Base-by-base conservation (phyloP, 1,139 yeast genomes). In the Debaryomyces sp. region DNA sequence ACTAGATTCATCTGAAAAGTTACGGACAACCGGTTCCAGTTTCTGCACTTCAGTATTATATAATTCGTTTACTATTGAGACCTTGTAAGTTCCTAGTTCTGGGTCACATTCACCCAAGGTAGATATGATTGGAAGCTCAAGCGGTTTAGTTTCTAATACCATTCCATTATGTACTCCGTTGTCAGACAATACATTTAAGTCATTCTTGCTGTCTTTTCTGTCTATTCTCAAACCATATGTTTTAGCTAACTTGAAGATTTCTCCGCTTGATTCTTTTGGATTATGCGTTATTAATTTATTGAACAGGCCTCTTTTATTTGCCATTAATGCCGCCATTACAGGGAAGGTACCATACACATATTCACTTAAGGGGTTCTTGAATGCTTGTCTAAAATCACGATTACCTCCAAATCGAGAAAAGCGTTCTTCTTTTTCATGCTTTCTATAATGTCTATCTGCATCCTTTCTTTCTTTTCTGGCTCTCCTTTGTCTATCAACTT, bases 91-190 rank as follows among this genome's bases (percentile, higher is more conserved):
- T 3, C 73, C 71, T 15, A 61, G 59, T 12, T 64, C 68, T 2
- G 64, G 62, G 24, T 66, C 58, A 6, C 51, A 56, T 4, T 46
- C 54, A 1, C 53, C 68, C 51, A 82, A 67, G 34, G 60, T 59
- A 15, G 64, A 60, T 8, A 84, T 65, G 24, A 71, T 71, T 3
- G 77, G 72, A 1, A 81, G 65, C 13, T 71, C 71, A 26, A 88
- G 58, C 3, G 87, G 85, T 54, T 81, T 78, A 0, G 92, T 78
- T 59, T 87, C 90, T 44, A 89, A 62, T 0, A 87, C 94, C 26
- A 85, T 77, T 7, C 96, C 95, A 64, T 91, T 91, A 67, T 91
- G 97, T 10, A 89, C 90, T 2, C 85, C 94, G 58, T 84, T 81
- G 36, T 80, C 75, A 27, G 90, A 78, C 55, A 89, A 62, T 7